Percentiles rank a stretch among this genome's conserved stretches.
phyloP scores from a whole-genome alignment of 192 early-diverging fungal species.

The Borealophlyctis nickersoniae region DNA sequence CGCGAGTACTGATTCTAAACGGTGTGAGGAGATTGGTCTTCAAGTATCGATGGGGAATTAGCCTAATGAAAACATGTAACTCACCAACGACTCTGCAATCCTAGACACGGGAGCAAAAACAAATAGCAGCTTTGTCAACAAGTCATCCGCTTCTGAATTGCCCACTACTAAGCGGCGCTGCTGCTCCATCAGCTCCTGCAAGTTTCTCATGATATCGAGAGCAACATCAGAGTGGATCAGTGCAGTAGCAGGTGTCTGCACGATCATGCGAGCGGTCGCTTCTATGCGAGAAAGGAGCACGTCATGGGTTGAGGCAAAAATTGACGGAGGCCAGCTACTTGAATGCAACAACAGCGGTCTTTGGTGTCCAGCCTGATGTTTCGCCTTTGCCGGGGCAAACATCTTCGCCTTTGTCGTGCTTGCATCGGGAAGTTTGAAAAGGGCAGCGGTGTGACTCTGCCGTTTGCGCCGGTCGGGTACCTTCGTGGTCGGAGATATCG shows the following conservation, averaged over 20 bases:
- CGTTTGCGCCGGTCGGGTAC: too few relatives aligned
- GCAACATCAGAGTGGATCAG: constrained; percentile 47
- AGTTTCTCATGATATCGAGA: constrained; percentile 59
- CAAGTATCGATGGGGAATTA: too few relatives aligned
- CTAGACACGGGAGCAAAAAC: constrained; percentile 60
- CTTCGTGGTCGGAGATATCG: too few relatives aligned
- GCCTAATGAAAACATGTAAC: too few relatives aligned
- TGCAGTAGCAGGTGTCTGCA: constrained; percentile 50
- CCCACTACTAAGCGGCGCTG: constrained; percentile 56
- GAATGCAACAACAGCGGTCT: constrained; percentile 57
- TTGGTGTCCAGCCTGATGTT: background rate
- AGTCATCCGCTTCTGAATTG: constrained; percentile 59
- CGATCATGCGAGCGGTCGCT: constrained; percentile 46
- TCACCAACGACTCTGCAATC: constrained; percentile 59
- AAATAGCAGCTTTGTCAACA: constrained; percentile 57
- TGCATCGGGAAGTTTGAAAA: too few relatives aligned
- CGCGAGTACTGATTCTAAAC: constrained; percentile 31
- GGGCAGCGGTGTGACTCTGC: too few relatives aligned
- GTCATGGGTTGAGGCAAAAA: constrained; percentile 54
- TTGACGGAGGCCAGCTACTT: constrained; percentile 63
- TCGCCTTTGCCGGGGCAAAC: constrained; percentile 3
- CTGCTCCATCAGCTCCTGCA: constrained; percentile 58
- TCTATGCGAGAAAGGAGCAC: constrained; percentile 53
- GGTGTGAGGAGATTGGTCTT: too few relatives aligned
- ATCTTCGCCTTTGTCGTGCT: background rate